phyloP scores from a whole-genome alignment of 257 asterid species.

The Solanum peruvianum region DNA sequence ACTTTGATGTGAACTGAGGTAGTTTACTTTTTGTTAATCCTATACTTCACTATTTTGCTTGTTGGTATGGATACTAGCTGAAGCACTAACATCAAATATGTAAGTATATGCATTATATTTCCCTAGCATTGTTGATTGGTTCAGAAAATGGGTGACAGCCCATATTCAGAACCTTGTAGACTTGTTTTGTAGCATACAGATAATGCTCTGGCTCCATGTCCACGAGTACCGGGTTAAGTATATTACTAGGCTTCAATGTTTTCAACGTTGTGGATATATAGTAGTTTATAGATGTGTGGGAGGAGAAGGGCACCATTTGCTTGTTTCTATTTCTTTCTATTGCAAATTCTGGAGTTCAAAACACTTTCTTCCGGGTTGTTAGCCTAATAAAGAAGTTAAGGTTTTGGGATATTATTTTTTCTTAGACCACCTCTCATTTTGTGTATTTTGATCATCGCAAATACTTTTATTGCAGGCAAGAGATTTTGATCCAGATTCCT shows the following conservation, averaged over 20 bases:
- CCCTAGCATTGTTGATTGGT: neutral
- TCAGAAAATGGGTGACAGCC: neutral
- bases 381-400: neutral
- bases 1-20: neutral
- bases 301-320: neutral
- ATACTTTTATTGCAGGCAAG: constrained; percentile 39
- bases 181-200: neutral
- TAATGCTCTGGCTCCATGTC: neutral
- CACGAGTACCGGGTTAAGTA: neutral
- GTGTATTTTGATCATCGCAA: neutral
- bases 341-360: neutral
- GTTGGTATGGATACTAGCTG: neutral
- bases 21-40: neutral
- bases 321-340: neutral
- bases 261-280: neutral
- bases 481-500: constrained; percentile 94
- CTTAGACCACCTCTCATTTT: neutral
- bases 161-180: neutral
- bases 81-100: neutral
- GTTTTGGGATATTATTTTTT: neutral
- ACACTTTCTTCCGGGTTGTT: neutral
- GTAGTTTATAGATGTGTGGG: neutral
- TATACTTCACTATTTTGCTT: neutral
- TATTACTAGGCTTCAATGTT: neutral
- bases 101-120: neutral